Base-by-base conservation (phyloP, 305 asterid species). In the Ruellia speciosa region DNA sequence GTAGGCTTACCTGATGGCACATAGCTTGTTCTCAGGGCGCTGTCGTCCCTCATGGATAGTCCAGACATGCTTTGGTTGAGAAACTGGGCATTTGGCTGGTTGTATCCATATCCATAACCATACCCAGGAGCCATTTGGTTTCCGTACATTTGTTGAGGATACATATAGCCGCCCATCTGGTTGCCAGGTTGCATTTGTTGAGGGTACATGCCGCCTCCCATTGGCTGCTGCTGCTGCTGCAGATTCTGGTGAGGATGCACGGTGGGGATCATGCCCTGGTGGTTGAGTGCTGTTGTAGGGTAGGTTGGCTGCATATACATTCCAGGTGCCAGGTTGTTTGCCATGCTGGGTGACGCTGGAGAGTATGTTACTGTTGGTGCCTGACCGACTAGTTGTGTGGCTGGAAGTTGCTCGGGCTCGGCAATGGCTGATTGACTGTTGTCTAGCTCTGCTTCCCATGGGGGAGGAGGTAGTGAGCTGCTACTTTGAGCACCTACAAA, bases 401-500 rank as follows among this genome's bases (percentile, higher is more conserved):
- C 70, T 65, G 75, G 84, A 57, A 66, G 52, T 17, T 37, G 60
- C 52, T 73, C 80, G 34, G 66, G 62, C 54, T 73, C 81, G 52
- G 69, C 70, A 24, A 65, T 72, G 40, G 72, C 62, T 18, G 67
- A 67, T 62, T 70, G 79, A 60, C 60, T 46, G 18, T 56, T 60
- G 39, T 81, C 89, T 24, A 66, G 56, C 57, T 81, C 81, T 14
- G 75, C 81, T 75, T 86, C 95, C 95, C 93, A 86, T 1, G 95
- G 90, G 41, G 95, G 95, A 19, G 86, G 93, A 58, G 95, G 93
- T 58, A 86, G 60, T 0, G 84, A 65, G 61, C 58, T 74, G 35
- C 78, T 61, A 52, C 62, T 63, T 66, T 70, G 73, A 63, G 68
- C 74, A 55, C 80, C 94, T 84, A 56, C 20, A 63, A 59, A 56